Conservation (phyloP, 192 early-diverging fungal species). For the Pilaira anomala region DNA sequence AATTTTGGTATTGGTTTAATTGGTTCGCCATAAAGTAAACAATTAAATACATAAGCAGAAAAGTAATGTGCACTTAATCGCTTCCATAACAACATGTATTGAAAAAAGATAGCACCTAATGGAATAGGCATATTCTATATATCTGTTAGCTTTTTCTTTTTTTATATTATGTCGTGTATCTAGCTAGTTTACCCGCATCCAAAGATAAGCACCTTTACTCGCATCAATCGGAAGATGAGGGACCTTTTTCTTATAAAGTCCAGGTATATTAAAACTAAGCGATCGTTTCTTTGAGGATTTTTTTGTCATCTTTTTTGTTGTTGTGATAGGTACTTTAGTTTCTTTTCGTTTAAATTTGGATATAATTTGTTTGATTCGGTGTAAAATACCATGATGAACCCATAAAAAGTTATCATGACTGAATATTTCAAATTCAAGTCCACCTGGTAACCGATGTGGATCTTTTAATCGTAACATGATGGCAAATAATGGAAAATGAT, state of each 20-base stretch:
- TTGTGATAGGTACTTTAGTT: background rate
- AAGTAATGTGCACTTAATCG: slow-evolving; percentile 80
- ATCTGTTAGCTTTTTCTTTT: background rate
- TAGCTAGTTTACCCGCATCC: slow-evolving; percentile 20
- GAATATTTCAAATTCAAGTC: slow-evolving; percentile 35
- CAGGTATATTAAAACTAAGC: slow-evolving; percentile 2
- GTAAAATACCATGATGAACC: slow-evolving; percentile 13
- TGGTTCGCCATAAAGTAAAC: slow-evolving; percentile 75
- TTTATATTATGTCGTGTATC: background rate
- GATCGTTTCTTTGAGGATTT: slow-evolving; percentile 1
- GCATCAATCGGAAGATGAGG: background rate
- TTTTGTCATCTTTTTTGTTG: background rate
- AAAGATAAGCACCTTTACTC: slow-evolving; percentile 21
- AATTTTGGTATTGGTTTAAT: slow-evolving; percentile 79
- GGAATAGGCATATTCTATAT: slow-evolving; percentile 68
- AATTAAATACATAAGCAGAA: slow-evolving; percentile 67
- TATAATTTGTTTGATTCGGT: slow-evolving; percentile 8
- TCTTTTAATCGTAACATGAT: slow-evolving; percentile 87
- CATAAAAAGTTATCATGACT: slow-evolving; percentile 22
- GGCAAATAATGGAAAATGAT: slow-evolving; percentile 96
- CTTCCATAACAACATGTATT: slow-evolving; percentile 82
- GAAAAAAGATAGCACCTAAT: slow-evolving; percentile 80
- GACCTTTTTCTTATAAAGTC: background rate
- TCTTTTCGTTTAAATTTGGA: background rate
- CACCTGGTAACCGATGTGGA: slow-evolving; percentile 76